Base-by-base conservation (phyloP, 148 eudicot species). In the Rhododendron simsii region DNA sequence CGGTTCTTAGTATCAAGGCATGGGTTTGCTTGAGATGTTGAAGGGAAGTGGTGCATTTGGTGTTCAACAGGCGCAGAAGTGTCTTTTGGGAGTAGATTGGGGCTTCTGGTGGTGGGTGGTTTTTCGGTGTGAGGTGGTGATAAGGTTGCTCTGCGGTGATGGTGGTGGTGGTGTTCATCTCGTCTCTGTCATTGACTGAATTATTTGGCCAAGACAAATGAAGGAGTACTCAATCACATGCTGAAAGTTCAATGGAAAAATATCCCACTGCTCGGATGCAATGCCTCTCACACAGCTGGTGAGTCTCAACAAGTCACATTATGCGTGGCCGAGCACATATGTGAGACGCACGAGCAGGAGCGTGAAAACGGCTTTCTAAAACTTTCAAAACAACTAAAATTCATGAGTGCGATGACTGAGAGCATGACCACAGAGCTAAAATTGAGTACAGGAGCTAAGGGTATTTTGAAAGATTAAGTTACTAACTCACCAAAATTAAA, bases 11-110 rank as follows among this genome's bases (percentile, higher is more conserved):
- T 35, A 86, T 78, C 48, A 90, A 45, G 79, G 88, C 87, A 33
- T 90, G 92, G 75, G 88, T 86, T 85, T 90, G 92, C 67, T 87
- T 87, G 77, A 89, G 88, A 63, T 85, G 83, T 33, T 86, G 87
- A 11, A 90, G 86, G 59, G 92, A 85, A 69, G 87, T 81, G 81
- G 83, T 75, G 86, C 91, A 89, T 83, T 83, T 87, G 55, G 89
- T 87, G 87, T 71, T 85, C 74, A 90, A 18, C 39, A 83, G 89
- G 55, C 78, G 84, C 13, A 87, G 87, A 69, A 87, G 69, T 82
- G 83, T 65, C 80, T 89, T 88, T 51, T 83, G 83, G 86, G 89
- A 7, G 82, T 81, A 13, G 30, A 77, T 3, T 39, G 78, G 74
- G 83, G 57, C 35, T 35, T 82, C 69, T 51, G 85, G 41, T 81